Conservation (phyloP, 768 basidiomycete species). For the Cystoderma amianthinum region DNA sequence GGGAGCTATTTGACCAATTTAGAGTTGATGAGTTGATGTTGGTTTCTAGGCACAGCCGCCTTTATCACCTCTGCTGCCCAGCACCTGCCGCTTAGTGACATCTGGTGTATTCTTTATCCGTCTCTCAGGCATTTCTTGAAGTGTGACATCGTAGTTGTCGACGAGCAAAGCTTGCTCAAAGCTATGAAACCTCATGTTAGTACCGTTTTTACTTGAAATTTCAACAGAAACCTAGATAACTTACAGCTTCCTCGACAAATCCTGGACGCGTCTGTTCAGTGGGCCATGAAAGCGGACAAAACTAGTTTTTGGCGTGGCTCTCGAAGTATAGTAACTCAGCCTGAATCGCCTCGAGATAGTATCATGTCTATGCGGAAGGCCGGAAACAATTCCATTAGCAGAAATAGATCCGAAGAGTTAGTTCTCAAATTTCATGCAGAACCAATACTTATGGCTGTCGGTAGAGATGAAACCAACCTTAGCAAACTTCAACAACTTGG, state of each 20-base stretch:
- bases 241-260: conserved; percentile 57
- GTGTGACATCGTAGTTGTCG: conserved; percentile 71
- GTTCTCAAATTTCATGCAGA: too few relatives aligned
- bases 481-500: conserved; percentile 81
- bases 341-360: conserved; percentile 68
- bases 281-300: conserved; percentile 83
- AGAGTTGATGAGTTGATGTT: neutral
- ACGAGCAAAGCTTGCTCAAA: conserved; percentile 67
- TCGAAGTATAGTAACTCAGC: conserved; percentile 36
- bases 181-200: conserved; percentile 77
- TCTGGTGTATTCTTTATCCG: conserved; percentile 97
- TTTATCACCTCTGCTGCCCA: conserved; percentile 85
- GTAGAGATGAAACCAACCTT: conserved; percentile 73
- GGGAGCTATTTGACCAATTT: neutral
- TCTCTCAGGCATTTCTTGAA: conserved; percentile 80
- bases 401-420: conserved; percentile 72
- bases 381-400: conserved; percentile 31
- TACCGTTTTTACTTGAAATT: conserved; percentile 1
- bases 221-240: conserved; percentile 11
- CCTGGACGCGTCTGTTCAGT: conserved; percentile 79
- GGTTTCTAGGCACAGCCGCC: conserved; percentile 64
- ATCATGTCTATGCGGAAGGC: conserved; percentile 57
- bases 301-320: conserved; percentile 71
- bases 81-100: conserved; percentile 79
- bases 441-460: conserved; percentile 1